A percentile compares a stretch with the other conserved stretches of the same genome.
These are phyloP conservation scores for Emmonsiellopsis sp. DNA, from an alignment of 2,329 filamentous ascomycete species.

Conservation along the genomic window DNA sequence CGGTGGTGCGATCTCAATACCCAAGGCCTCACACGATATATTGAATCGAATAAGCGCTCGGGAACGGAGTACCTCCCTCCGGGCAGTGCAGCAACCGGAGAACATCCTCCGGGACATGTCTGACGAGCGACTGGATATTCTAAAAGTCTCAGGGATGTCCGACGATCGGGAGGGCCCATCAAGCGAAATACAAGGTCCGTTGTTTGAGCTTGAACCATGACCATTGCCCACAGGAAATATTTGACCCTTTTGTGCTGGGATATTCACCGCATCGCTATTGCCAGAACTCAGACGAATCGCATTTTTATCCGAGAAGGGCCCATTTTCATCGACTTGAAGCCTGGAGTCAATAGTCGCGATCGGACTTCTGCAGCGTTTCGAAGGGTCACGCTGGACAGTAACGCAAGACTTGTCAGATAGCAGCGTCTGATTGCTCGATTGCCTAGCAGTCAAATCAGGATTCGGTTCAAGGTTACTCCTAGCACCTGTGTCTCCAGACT, in stretches of 20 bases:
- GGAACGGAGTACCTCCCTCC: constrained; percentile 11
- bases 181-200: neutral
- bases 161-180: constrained; percentile 6
- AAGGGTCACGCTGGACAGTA: constrained; percentile 25
- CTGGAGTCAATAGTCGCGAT: constrained; percentile 6
- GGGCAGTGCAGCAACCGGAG: constrained; percentile 14
- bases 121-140: constrained; percentile 14
- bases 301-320: constrained; percentile 10
- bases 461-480: neutral
- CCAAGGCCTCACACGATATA: constrained; percentile 8
- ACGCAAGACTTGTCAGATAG: constrained; percentile 22
- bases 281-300: neutral
- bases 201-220: neutral
- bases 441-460: constrained; percentile 15
- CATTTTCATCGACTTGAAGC: constrained; percentile 1
- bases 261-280: neutral
- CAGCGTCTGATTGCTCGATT: constrained; percentile 23
- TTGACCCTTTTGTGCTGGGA: neutral
- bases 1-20: constrained; percentile 1
- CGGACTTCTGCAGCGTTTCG: constrained; percentile 16
- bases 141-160: constrained; percentile 4
- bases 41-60: constrained; percentile 20
- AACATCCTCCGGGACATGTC: constrained; percentile 14
- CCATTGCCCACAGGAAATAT: neutral
- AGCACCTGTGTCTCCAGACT: neutral